Percentiles rank a stretch among this genome's conserved stretches.
These are phyloP conservation scores for Apophysomyces trapeziformis DNA, from an alignment of 371 early-diverging fungal genomes.

Conservation along the genomic window DNA sequence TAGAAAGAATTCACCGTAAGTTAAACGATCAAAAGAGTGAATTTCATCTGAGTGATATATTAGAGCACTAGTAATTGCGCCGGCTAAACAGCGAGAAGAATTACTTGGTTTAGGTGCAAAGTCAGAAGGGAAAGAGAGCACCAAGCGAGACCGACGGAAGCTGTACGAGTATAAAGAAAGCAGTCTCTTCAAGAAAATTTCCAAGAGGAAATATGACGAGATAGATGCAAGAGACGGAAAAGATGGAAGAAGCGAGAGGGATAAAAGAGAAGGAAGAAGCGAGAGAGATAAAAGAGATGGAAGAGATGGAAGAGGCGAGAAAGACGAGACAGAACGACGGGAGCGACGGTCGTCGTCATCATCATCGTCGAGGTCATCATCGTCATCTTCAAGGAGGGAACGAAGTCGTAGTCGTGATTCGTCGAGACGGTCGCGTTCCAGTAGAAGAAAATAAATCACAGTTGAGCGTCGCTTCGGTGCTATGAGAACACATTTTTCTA, in stretches of 20 bases:
- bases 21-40: background rate
- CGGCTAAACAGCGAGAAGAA: constrained; percentile 66
- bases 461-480: no score
- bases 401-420: constrained; percentile 3
- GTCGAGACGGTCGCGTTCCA: constrained; percentile 4
- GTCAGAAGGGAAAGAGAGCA: constrained; percentile 48
- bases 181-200: constrained; percentile 48
- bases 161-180: constrained; percentile 50
- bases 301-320: constrained; percentile 9
- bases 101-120: constrained; percentile 81
- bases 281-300: background rate
- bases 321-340: no score
- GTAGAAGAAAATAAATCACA: constrained; percentile 1
- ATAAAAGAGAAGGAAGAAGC: constrained; percentile 6
- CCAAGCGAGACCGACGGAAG: constrained; percentile 26
- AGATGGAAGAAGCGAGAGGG: background rate
- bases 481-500: no score
- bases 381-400: background rate
- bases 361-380: background rate
- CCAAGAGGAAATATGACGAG: constrained; percentile 38
- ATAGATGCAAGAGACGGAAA: constrained; percentile 11
- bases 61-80: constrained; percentile 41
- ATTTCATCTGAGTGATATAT: background rate
- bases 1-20: constrained; percentile 41
- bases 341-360: background rate